phyloP scores from a whole-genome alignment of 257 asterid genomes.

The Forsythia viridissima region DNA sequence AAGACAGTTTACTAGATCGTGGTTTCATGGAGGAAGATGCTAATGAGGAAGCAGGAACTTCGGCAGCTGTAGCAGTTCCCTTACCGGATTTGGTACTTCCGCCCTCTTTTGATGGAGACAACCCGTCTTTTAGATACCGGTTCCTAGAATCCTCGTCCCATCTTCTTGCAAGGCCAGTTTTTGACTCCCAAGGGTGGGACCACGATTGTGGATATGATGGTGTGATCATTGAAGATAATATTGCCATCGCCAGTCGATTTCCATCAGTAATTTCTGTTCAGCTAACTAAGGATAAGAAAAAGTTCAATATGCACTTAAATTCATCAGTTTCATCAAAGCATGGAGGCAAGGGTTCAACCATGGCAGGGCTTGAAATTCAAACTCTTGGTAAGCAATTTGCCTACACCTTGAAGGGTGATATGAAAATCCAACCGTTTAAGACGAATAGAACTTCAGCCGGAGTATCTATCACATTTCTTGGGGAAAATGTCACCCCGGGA shows the following conservation, averaged over 20 bases:
- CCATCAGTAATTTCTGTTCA: constrained; percentile 39
- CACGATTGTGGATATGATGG: constrained; percentile 46
- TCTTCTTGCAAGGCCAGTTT: constrained; percentile 32
- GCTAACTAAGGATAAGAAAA: constrained; percentile 40
- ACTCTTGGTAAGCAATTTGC: constrained; percentile 32
- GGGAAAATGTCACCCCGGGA: constrained; percentile 24
- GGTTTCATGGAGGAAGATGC: constrained; percentile 21
- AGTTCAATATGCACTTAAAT: constrained; percentile 32
- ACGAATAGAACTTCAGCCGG: constrained; percentile 38
- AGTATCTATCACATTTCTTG: constrained; percentile 37
- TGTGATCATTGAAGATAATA: constrained; percentile 33
- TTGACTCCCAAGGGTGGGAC: constrained; percentile 45
- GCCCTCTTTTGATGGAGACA: constrained; percentile 36
- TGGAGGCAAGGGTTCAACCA: constrained; percentile 36
- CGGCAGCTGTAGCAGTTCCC: constrained; percentile 21
- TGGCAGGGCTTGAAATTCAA: constrained; percentile 36
- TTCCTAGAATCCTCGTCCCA: constrained; percentile 21
- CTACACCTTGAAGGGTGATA: constrained; percentile 32
- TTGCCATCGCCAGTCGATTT: constrained; percentile 26
- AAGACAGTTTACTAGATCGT: neutral
- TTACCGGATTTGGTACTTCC: constrained; percentile 31
- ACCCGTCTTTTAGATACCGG: constrained; percentile 28
- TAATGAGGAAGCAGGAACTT: constrained; percentile 14
- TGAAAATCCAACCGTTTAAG: constrained; percentile 22
- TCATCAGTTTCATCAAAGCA: constrained; percentile 39